Base-by-base conservation (phyloP, 495 filamentous ascomycete genomes). In the Neurospora sp. region DNA sequence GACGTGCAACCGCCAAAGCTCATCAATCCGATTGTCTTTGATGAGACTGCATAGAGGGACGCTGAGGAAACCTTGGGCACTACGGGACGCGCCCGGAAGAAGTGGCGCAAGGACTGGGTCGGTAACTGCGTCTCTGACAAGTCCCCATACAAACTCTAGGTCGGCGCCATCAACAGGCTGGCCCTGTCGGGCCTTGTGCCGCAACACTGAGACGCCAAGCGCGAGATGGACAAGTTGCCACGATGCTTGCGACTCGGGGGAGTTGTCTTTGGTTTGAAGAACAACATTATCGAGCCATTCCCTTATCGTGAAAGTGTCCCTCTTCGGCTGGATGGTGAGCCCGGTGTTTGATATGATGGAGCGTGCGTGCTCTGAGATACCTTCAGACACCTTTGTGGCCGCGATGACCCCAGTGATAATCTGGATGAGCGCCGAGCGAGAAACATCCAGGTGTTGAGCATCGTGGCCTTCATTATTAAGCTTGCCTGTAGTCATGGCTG, bases 1-100 rank as follows among this genome's bases (percentile, higher is more conserved):
- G 10, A 76, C 74, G 71, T 79, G 77, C 12, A 79, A 69, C 1
- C 77, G 71, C 41, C 72, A 76, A 8, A 79, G 73, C 40, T 79
- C 74, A 12, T 78, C 76, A 35, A 79, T 79, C 8, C 48, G 69
- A 8, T 72, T 75, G 31, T 76, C 59, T 20, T 74, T 73, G 6
- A 72, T 35, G 70, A 81, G 38, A 74, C 78, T 72, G 72, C 74
- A 73, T 44, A 80, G 69, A 72, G 80, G 71, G 17, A 79, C 69
- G 61, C 75, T 40, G 73, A 79, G 59, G 70, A 80, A 74, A 22
- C 75, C 71, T 73, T 78, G 72, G 10, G 75, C 68, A 73, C 78
- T 74, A 71, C 80, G 69, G 70, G 79, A 78, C 9, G 71, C 53
- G 7, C 42, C 40, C 48, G 38, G 68, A 7, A 72, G 20, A 40